Conservation (phyloP, 192 early-diverging fungal species). For the Podila minutissima region DNA sequence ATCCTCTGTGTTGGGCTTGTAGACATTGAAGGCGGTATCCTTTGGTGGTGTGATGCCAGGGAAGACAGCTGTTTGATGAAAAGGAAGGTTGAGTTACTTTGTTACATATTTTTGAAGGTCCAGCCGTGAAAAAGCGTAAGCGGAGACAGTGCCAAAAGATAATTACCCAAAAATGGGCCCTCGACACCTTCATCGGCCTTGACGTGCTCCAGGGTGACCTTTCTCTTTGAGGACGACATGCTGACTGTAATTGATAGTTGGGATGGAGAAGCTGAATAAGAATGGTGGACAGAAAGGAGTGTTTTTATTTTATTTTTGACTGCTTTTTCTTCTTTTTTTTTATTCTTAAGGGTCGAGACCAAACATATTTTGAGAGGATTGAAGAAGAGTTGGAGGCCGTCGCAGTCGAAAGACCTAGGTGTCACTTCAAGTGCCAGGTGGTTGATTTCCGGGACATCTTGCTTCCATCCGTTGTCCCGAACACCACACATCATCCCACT, state of each 20-base stretch:
- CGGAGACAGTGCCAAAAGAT: not conserved
- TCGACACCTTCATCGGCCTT: conserved; percentile 32
- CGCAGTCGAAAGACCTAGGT: too few relatives aligned
- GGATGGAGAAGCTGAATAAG: not conserved
- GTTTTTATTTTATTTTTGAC: too few relatives aligned
- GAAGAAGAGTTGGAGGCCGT: too few relatives aligned
- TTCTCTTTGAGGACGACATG: conserved; percentile 48
- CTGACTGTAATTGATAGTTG: not conserved
- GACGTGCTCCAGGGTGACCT: conserved; percentile 31
- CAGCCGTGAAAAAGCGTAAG: not conserved
- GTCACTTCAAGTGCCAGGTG: too few relatives aligned
- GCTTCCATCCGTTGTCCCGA: too few relatives aligned
- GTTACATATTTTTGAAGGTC: not conserved
- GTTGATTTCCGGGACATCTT: too few relatives aligned
- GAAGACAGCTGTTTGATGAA: conserved; percentile 49
- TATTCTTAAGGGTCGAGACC: too few relatives aligned
- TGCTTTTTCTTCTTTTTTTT: too few relatives aligned
- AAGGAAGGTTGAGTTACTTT: not conserved
- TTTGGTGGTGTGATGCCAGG: conserved; percentile 57
- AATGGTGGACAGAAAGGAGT: not conserved
- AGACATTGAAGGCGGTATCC: conserved; percentile 53
- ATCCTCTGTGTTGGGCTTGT: conserved; percentile 44
- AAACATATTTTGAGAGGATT: too few relatives aligned
- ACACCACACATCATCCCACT: too few relatives aligned
- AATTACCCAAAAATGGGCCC: conserved; percentile 41